Conservation (phyloP, 768 basidiomycete species). For the Phaffia tasmanica region DNA sequence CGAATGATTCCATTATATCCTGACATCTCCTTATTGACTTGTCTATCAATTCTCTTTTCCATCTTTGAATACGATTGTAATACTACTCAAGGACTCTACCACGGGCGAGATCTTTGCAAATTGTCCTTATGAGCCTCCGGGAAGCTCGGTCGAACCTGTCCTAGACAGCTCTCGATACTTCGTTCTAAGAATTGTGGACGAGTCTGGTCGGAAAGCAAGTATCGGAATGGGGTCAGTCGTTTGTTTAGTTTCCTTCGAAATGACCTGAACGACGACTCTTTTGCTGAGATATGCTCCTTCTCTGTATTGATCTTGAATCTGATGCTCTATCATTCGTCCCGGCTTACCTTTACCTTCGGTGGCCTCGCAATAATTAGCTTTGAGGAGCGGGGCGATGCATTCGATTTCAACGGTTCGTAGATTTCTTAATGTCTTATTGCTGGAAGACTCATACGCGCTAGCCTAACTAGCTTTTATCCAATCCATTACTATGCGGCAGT, state of each 20-base stretch:
- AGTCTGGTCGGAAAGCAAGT: slow-evolving; percentile 67
- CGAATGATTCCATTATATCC: not conserved
- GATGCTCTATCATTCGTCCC: not conserved
- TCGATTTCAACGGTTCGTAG: slow-evolving; percentile 34
- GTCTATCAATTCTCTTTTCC: too few relatives aligned
- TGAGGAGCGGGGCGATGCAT: slow-evolving; percentile 24
- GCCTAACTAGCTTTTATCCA: not conserved
- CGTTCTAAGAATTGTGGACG: slow-evolving; percentile 79
- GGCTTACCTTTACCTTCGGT: slow-evolving; percentile 16
- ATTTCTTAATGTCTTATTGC: slow-evolving; percentile 76
- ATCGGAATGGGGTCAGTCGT: slow-evolving; percentile 85
- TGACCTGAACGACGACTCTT: slow-evolving; percentile 32
- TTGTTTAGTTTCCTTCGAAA: slow-evolving; percentile 79
- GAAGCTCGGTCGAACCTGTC: slow-evolving; percentile 85
- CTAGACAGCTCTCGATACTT: slow-evolving; percentile 92
- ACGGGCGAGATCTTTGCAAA: slow-evolving; percentile 65
- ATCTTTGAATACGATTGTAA: not conserved
- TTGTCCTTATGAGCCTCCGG: slow-evolving; percentile 57
- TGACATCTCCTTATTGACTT: not conserved
- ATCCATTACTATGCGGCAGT: slow-evolving; percentile 42
- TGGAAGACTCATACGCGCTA: slow-evolving; percentile 48
- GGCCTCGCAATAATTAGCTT: slow-evolving; percentile 1
- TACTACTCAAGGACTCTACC: slow-evolving; percentile 17
- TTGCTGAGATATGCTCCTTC: not conserved
- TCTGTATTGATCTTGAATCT: slow-evolving; percentile 7